Percentiles rank a stretch among this genome's conserved stretches.
Conservation (phyloP, 495 filamentous ascomycete species). For the Penicillium macrosclerotiorum region DNA sequence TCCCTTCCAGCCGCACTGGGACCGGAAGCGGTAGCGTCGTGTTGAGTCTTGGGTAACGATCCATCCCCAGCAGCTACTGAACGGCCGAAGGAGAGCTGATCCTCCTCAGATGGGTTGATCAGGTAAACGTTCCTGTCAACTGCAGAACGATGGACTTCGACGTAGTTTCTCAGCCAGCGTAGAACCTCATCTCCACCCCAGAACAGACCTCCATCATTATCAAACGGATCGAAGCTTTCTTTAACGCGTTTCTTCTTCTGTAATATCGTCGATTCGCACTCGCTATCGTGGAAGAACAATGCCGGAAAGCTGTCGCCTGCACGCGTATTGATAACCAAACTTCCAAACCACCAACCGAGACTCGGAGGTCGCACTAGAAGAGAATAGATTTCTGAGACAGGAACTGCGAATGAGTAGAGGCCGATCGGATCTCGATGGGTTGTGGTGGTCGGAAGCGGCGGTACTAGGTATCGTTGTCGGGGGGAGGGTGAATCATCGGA, state of each 20-base stretch:
- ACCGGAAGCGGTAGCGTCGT: slow-evolving; percentile 27
- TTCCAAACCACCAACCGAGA: slow-evolving; percentile 97
- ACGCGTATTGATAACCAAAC: slow-evolving; percentile 84
- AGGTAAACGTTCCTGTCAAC: slow-evolving; percentile 88
- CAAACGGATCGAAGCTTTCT: slow-evolving; percentile 88
- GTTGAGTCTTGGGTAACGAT: slow-evolving; percentile 29
- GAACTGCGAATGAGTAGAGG: slow-evolving; percentile 88
- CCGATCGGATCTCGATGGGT: slow-evolving; percentile 68
- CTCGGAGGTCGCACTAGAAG: slow-evolving; percentile 88
- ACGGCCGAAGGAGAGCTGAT: slow-evolving; percentile 74
- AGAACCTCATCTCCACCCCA: slow-evolving; percentile 98
- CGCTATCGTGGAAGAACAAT: slow-evolving; percentile 94
- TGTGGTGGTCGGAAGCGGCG: slow-evolving; percentile 77
- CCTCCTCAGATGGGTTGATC: slow-evolving; percentile 81
- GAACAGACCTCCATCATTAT: slow-evolving; percentile 79
- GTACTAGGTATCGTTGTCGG: slow-evolving; percentile 84
- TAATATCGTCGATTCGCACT: slow-evolving; percentile 92
- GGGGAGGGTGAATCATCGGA: slow-evolving; percentile 77
- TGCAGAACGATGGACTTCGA: slow-evolving; percentile 73
- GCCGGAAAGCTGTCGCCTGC: slow-evolving; percentile 91
- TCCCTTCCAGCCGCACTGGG: slow-evolving; percentile 44
- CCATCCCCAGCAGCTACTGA: slow-evolving; percentile 38
- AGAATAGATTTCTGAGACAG: slow-evolving; percentile 85
- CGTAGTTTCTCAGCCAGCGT: slow-evolving; percentile 83
- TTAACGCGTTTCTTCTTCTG: slow-evolving; percentile 83